Base-by-base conservation (phyloP, 768 basidiomycete genomes). In the Rubroboletus pulcherrimus region DNA sequence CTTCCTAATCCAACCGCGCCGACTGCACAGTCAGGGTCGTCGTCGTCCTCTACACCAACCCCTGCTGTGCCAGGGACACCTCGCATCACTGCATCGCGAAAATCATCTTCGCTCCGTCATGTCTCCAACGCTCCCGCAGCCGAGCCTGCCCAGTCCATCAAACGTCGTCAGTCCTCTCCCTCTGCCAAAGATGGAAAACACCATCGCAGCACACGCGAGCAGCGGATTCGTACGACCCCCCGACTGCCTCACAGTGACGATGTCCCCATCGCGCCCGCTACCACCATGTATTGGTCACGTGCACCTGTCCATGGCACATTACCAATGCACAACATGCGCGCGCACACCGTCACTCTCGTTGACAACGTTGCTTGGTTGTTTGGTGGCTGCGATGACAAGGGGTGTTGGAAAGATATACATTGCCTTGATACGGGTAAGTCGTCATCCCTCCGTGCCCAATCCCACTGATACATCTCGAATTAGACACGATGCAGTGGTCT, bases 401-500 rank as follows among this genome's bases (percentile, higher is more conserved):
- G 83, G 15, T 85, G 82, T 55, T 84, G 81, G 71, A 81, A 78
- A 61, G 90, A 93, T 52, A 78, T 93, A 3, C 91, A 87, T 63
- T 91, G 85, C 61, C 92, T 94, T 62, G 92, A 96, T 68, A 89
- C 82, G 1, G 92, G 91, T 89, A 44, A 41, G 74, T 63, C 15
- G 0, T 21, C 21, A 5, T 41, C 14, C 1, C 24, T 9, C 17
- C 10, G 14, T 24, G 1, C 3, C 50, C 59, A 1, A 35, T 17
- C 11, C 14, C 5, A 54, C 26, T 61, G 43, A 56, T 39, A 26
- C 46, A 40, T 43, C 12, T 39, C 35, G 50, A 40, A 3, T 9
- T 57, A 92, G 91, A 94, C 69, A 92, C 89, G 24, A 89, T 95
- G 82, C 85, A 89, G 67, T 96, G 94, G 94, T 81, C 84, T 1